Evolutionary conservation across 106 monocot genomes (phyloP), one percentile per base, ranked within the genome.

Genomic region (Platanthera zijinensis): DNA sequence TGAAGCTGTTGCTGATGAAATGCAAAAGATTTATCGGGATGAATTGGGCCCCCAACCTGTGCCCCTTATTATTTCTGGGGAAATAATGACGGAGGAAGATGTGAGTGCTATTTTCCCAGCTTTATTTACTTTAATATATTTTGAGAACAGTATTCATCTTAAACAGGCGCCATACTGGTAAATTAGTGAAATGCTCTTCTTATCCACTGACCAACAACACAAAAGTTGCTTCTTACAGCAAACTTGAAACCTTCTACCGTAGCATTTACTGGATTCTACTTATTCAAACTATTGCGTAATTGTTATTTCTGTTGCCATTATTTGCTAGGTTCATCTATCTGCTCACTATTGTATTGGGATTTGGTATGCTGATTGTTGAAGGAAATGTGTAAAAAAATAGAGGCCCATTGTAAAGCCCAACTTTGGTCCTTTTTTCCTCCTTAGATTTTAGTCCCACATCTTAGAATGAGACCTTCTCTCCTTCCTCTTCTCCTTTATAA

Each of bases 1-100:
- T 74, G 85, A 88, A 89, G 96, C 96, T 81, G 96, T 96, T 76
- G 96, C 93, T 13, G 83, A 87, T 71, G 96, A 96, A 77, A 93
- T 93, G 93, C 85, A 84, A 80, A 96, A 96, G 69, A 50, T 89
- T 2, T 96, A 89, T 57, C 77, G 57, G 4, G 85, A 84, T 30
- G 96, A 96, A 83, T 82, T 96, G 72, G 87, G 75, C 25, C 96
- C 96, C 50, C 64, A 86, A 69, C 96, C 89, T 45, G 84, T 96
- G 54, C 96, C 93, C 56, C 84, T 86, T 59, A 80, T 63, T 13
- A 86, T 89, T 76, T 4, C 74, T 63, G 93, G 90, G 61, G 89
- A 90, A 83, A 63, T 73, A 70, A 61, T 93, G 10, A 78, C 86
- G 7, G 93, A 93, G 74, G 93, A 93, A 84, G 91, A 90, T 78